Evolutionary conservation across 306 rosid genomes (phyloP), one percentile per base, ranked within the genome.

Genomic region (Lathyrus oleraceus): DNA sequence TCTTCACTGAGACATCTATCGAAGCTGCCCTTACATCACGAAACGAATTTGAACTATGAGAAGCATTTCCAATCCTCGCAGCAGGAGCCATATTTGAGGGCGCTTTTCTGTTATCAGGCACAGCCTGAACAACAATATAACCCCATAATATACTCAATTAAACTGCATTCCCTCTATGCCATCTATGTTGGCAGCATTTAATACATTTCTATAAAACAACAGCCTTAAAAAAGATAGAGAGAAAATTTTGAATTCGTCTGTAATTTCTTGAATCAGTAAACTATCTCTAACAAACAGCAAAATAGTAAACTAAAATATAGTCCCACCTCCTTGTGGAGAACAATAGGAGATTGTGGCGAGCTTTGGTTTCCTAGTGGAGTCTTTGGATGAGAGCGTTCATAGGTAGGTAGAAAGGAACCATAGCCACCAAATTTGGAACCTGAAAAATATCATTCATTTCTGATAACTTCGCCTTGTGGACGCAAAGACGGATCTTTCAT

Each of bases 391-490:
- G 82, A 67, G 47, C 87, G 80, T 63, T 83, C 87, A 69, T 77
- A 40, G 14, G 85, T 66, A 38, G 89, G 89, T 63, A 92, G 86
- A 82, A 92, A 92, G 23, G 96, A 78, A 76, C 98, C 96, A 82
- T 92, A 92, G 64, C 71, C 84, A 59, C 88, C 91, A 86, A 42
- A 85, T 72, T 65, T 86, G 42, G 95, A 71, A 84, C 96, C 96
- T 89, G 86, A 65, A 62, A 81, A 65, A 67, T 66, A 78, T 48
- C 75, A 79, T 72, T 48, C 40, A 76, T 27, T 53, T 76, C 64
- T 56, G 76, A 67, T 65, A 53, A 47, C 65, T 77, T 84, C 74
- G 76, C 76, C 76, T 81, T 78, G 38, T 66, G 36, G 40, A 36
- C 14, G 73, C 65, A 78, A 69, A 73, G 78, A 63, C 38, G 45